Percentiles rank a stretch among this genome's conserved stretches.
These are phyloP conservation scores for Trichoderma reesei DNA, from an alignment of 495 filamentous ascomycete species.

Conservation along the genomic window DNA sequence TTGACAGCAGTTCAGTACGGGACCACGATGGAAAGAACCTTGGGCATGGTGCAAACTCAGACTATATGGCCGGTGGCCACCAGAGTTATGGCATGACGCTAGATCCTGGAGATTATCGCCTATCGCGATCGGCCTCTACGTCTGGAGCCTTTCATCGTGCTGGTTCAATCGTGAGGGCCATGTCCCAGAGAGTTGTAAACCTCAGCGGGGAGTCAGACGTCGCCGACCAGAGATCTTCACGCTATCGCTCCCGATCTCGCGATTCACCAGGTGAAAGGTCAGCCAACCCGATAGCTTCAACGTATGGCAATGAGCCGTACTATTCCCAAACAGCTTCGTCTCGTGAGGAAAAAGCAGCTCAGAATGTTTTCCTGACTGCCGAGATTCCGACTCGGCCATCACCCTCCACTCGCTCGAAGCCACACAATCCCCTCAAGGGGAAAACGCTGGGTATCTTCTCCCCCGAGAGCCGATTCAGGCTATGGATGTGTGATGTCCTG, in stretches of 20 bases:
- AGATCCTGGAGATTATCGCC: conserved; percentile 31
- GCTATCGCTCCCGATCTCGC: conserved; percentile 50
- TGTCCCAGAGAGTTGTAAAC: conserved; percentile 97
- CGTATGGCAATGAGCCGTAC: conserved; percentile 45
- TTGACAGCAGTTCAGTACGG: conserved; percentile 32
- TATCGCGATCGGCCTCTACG: conserved; percentile 49
- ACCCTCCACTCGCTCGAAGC: conserved; percentile 26
- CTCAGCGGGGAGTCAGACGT: conserved; percentile 76
- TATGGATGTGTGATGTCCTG: conserved; percentile 73
- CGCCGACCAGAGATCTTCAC: conserved; percentile 62
- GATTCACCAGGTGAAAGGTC: conserved; percentile 28
- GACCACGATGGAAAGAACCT: conserved; percentile 35
- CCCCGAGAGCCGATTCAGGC: conserved; percentile 63
- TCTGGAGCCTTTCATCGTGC: conserved; percentile 63
- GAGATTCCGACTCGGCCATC: conserved; percentile 11
- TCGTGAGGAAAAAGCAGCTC: conserved; percentile 38
- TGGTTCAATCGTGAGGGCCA: conserved; percentile 87
- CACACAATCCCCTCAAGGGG: conserved; percentile 72
- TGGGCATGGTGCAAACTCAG: conserved; percentile 45
- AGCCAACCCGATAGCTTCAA: conserved; percentile 30
- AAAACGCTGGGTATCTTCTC: conserved; percentile 78
- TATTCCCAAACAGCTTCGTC: conserved; percentile 35
- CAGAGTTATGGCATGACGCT: conserved; percentile 40
- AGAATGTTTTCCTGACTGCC: conserved; percentile 22
- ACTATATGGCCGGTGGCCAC: conserved; percentile 27